Percentiles rank a stretch among this genome's conserved stretches.
Conservation (phyloP, 805 yeast species). For the Yarrowia sp. region DNA sequence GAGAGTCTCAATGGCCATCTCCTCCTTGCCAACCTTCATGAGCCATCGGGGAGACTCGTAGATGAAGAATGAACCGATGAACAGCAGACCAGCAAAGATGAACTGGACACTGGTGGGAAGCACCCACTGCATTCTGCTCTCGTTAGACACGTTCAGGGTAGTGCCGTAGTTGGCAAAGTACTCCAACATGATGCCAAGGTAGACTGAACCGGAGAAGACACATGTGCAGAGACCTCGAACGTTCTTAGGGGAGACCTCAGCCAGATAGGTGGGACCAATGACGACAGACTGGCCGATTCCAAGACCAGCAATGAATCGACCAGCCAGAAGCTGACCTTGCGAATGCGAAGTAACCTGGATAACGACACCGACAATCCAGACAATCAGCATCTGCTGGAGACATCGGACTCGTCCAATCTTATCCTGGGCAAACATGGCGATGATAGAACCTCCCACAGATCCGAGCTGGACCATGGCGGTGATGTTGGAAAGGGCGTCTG, state of each 20-base stretch:
- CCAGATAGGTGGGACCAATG: slow-evolving; percentile 55
- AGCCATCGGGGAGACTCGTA: slow-evolving; percentile 56
- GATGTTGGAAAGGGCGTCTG: slow-evolving; percentile 52
- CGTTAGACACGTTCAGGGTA: slow-evolving; percentile 45
- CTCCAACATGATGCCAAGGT: slow-evolving; percentile 52
- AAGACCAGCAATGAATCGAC: slow-evolving; percentile 57
- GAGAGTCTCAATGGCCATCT: slow-evolving; percentile 45
- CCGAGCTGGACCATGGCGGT: slow-evolving; percentile 60
- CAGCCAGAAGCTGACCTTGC: slow-evolving; percentile 55
- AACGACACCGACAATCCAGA: slow-evolving; percentile 49
- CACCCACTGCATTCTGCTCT: slow-evolving; percentile 50
- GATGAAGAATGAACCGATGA: slow-evolving; percentile 46
- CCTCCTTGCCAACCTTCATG: slow-evolving; percentile 44
- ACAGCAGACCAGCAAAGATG: slow-evolving; percentile 49
- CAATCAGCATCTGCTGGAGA: slow-evolving; percentile 44
- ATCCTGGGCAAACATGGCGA: slow-evolving; percentile 51
- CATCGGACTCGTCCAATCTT: slow-evolving; percentile 52
- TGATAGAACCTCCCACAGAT: slow-evolving; percentile 53
- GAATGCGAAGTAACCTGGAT: slow-evolving; percentile 49
- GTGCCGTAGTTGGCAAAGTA: slow-evolving; percentile 51
- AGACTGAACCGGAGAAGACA: slow-evolving; percentile 57
- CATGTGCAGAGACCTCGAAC: slow-evolving; percentile 54
- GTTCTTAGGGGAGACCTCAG: slow-evolving; percentile 53
- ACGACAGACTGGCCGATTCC: slow-evolving; percentile 57
- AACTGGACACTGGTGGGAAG: slow-evolving; percentile 43